Percentiles rank a stretch among this genome's conserved stretches.
These are phyloP conservation scores for Passiflora organensis DNA, from an alignment of 345 rosid species.

Conservation along the genomic window DNA sequence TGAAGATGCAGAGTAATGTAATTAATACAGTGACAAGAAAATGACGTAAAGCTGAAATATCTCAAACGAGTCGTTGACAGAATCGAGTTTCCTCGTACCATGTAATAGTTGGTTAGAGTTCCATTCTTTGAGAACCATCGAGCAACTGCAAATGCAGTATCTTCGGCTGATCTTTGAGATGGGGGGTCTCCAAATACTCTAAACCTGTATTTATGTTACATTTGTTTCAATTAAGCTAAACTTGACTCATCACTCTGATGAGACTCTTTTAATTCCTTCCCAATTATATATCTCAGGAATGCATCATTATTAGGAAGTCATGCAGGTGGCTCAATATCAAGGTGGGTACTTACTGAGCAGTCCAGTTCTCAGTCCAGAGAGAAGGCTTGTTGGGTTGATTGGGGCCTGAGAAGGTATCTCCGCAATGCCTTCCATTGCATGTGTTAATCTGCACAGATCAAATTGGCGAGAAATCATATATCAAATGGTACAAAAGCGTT, in stretches of 20 bases:
- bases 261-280: too few relatives aligned
- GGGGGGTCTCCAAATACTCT: constrained; percentile 74
- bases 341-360: constrained; percentile 80
- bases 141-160: constrained; percentile 65
- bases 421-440: constrained; percentile 97
- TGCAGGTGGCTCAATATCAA: too few relatives aligned
- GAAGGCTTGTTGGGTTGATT: constrained; percentile 70
- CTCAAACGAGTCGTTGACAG: background rate
- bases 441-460: constrained; percentile 58
- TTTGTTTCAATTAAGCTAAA: background rate
- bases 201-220: constrained; percentile 37
- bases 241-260: too few relatives aligned
- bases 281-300: too few relatives aligned
- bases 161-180: constrained; percentile 78
- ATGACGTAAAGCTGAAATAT: background rate
- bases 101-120: constrained; percentile 73
- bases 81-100: constrained; percentile 39
- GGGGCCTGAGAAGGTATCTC: constrained; percentile 90
- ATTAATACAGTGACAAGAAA: background rate
- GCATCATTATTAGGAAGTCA: too few relatives aligned
- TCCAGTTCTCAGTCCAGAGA: constrained; percentile 98
- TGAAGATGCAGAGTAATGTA: constrained; percentile 22
- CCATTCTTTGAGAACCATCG: constrained; percentile 88
- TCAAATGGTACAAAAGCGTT: too few relatives aligned
- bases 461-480: too few relatives aligned